phyloP scores from a whole-genome alignment of 2,329 filamentous ascomycete species.

The Cadophora gregata region DNA sequence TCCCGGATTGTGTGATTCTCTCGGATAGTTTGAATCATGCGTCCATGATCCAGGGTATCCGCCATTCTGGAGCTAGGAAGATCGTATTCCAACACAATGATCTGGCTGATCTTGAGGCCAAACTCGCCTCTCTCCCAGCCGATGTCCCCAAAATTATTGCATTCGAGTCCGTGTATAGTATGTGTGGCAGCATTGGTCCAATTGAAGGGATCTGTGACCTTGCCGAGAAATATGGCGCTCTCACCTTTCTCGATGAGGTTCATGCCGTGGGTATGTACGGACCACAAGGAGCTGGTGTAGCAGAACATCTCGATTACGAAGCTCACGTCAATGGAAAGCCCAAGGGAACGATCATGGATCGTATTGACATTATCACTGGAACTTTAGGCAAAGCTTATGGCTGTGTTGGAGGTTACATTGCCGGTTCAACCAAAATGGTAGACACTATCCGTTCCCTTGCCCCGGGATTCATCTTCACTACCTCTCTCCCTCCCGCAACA shows the following conservation, averaged over 20 bases:
- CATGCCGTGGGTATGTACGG: slow-evolving; percentile 99
- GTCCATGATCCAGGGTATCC: slow-evolving; percentile 99
- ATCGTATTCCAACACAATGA: slow-evolving; percentile 99
- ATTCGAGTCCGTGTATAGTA: slow-evolving; percentile 98
- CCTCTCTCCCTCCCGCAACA: slow-evolving; percentile 90
- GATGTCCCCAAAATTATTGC: slow-evolving; percentile 96
- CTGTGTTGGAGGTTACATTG: slow-evolving; percentile 97
- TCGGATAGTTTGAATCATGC: slow-evolving; percentile 97
- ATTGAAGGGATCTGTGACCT: slow-evolving; percentile 96
- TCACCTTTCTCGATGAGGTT: slow-evolving; percentile 98
- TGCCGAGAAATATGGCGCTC: slow-evolving; percentile 95
- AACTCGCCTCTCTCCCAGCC: slow-evolving; percentile 84
- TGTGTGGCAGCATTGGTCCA: slow-evolving; percentile 96
- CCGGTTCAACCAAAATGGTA: slow-evolving; percentile 83
- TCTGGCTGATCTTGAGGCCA: slow-evolving; percentile 87
- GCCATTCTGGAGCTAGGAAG: slow-evolving; percentile 96
- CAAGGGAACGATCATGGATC: slow-evolving; percentile 88
- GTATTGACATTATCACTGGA: slow-evolving; percentile 96
- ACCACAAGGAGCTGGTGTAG: slow-evolving; percentile 91
- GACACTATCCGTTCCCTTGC: slow-evolving; percentile 94
- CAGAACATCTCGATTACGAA: slow-evolving; percentile 95
- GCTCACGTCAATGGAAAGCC: slow-evolving; percentile 78
- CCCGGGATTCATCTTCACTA: slow-evolving; percentile 98
- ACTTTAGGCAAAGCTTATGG: slow-evolving; percentile 98
- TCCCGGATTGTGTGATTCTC: slow-evolving; percentile 96